These are phyloP conservation scores for Pyricularia pennisetigena DNA, from an alignment of 2,329 filamentous ascomycete species.

Conservation along the genomic window DNA sequence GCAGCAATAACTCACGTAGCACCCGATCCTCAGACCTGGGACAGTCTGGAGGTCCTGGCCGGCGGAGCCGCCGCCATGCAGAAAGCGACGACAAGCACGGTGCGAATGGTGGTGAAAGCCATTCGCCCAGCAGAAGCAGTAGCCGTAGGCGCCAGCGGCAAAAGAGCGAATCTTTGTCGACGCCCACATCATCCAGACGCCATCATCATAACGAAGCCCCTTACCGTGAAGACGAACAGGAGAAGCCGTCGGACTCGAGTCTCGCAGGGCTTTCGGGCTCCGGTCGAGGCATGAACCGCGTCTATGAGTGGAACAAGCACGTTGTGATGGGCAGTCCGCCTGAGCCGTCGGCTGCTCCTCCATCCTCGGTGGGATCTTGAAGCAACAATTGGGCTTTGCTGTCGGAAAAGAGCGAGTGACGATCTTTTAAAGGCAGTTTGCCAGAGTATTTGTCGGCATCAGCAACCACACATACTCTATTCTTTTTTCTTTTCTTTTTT, in stretches of 20 bases:
- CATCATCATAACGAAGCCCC: background rate
- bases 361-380: background rate
- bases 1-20: constrained; percentile 15
- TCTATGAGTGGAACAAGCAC: constrained; percentile 38
- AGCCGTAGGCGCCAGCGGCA: background rate
- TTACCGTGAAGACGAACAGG: constrained; percentile 1
- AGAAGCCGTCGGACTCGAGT: constrained; percentile 3
- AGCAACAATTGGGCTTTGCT: no score
- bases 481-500: no score
- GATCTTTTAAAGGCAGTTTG: background rate
- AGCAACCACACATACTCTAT: background rate
- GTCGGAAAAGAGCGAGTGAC: background rate
- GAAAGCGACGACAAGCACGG: background rate
- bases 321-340: constrained; percentile 30
- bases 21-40: constrained; percentile 19
- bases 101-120: constrained; percentile 1
- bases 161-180: background rate
- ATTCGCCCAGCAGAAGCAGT: constrained; percentile 1
- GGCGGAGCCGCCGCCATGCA: background rate
- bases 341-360: background rate
- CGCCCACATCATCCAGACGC: background rate
- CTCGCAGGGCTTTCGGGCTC: constrained; percentile 36
- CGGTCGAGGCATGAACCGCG: constrained; percentile 34
- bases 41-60: background rate
- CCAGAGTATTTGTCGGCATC: background rate